Evolutionary conservation across 1,139 yeast genomes (phyloP).

Genomic region (Geotrichum citri-aurantii): DNA sequence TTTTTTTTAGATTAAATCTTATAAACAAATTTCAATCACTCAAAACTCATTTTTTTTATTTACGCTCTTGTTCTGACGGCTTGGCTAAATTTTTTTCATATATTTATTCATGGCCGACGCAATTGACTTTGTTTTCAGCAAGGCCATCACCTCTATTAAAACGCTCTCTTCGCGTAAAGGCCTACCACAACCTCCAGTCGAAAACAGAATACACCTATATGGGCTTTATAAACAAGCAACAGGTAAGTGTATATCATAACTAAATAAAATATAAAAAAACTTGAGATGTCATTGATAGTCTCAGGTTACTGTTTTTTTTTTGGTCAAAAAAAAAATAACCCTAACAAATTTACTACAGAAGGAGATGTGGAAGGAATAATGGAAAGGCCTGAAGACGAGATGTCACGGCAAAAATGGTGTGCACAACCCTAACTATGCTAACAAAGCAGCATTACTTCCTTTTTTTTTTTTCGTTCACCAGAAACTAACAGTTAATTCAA

Average conservation of each 20-base stretch:
- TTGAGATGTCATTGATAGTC: no score
- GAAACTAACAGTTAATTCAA: not conserved
- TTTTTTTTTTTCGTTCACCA: not conserved
- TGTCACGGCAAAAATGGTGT: constrained; percentile 62
- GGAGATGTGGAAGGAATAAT: constrained; percentile 69
- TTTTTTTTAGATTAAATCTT: not conserved
- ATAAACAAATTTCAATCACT: no score
- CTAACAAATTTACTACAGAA: constrained; percentile 35
- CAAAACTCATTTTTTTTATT: not conserved
- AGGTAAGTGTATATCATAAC: constrained; percentile 4
- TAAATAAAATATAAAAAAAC: not conserved
- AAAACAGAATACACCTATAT: constrained; percentile 60
- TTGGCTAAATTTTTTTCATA: not conserved
- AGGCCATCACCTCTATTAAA: constrained; percentile 73
- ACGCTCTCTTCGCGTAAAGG: constrained; percentile 64
- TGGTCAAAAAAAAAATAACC: not conserved
- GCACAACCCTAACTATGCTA: not conserved
- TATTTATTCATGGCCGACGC: constrained; percentile 24
- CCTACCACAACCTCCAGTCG: constrained; percentile 75
- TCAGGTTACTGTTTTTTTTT: no score
- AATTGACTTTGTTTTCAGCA: constrained; percentile 60
- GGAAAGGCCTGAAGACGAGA: constrained; percentile 55
- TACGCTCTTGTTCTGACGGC: not conserved
- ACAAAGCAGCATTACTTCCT: not conserved
- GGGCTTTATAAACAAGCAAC: constrained; percentile 87